phyloP scores from a whole-genome alignment of 495 filamentous ascomycete genomes.

The Letharia columbiana region DNA sequence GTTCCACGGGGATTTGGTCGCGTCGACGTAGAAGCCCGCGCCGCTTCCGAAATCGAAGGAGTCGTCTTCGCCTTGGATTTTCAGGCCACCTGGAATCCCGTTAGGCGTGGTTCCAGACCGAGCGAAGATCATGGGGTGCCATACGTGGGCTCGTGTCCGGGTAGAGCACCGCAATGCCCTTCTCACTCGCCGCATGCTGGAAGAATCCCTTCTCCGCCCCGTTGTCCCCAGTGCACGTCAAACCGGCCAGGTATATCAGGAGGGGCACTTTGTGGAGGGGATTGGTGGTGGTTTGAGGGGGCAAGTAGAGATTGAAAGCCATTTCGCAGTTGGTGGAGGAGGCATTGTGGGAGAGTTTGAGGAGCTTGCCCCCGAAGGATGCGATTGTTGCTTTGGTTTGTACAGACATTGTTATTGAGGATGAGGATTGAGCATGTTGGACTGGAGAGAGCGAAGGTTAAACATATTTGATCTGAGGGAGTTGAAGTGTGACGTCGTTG shows the following conservation, averaged over 20 bases:
- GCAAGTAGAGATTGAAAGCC: slow-evolving; percentile 60
- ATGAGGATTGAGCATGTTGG: background rate
- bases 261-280: slow-evolving; percentile 59
- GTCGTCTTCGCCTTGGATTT: slow-evolving; percentile 73
- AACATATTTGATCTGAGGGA: background rate
- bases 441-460: background rate
- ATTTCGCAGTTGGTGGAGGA: slow-evolving; percentile 56
- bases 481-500: slow-evolving; percentile 10
- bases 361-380: slow-evolving; percentile 89
- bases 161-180: slow-evolving; percentile 80
- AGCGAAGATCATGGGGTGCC: slow-evolving; percentile 9
- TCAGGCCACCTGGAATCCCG: slow-evolving; percentile 48
- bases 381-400: slow-evolving; percentile 81
- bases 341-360: slow-evolving; percentile 84
- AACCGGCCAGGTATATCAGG: slow-evolving; percentile 86
- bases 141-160: slow-evolving; percentile 88
- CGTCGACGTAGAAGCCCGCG: slow-evolving; percentile 93
- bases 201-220: slow-evolving; percentile 96
- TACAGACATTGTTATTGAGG: slow-evolving; percentile 53
- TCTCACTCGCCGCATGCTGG: slow-evolving; percentile 66
- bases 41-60: slow-evolving; percentile 82
- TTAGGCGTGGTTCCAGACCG: background rate
- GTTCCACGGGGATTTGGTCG: slow-evolving; percentile 63
- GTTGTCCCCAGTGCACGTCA: slow-evolving; percentile 95
- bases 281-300: slow-evolving; percentile 44